Evolutionary conservation across 1,284 basidiomycete genomes (phyloP), one percentile per base, ranked within the genome.

Genomic region (Ustilago sp.): DNA sequence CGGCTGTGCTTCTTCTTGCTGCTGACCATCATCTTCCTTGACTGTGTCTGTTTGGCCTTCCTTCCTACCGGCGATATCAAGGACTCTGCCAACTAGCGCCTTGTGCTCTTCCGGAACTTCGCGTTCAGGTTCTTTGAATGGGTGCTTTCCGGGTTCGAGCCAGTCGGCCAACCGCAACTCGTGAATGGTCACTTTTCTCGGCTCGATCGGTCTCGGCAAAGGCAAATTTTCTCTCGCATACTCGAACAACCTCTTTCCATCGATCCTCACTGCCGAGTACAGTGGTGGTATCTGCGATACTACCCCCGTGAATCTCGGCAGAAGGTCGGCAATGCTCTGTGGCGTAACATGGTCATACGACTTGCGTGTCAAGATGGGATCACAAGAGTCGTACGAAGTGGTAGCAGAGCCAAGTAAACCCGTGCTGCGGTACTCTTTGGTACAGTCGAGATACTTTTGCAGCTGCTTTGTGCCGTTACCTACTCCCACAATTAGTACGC

Each of bases 201-300:
- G 87, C 80, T 95, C 94, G 74, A 99, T 97, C 5, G 95, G 93
- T 11, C 95, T 91, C 23, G 97, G 97, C 15, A 99, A 89, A 0
- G 95, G 93, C 58, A 92, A 92, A 11, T 92, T 93, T 83, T 93
- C 90, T 4, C 97, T 91, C 13, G 97, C 97, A 85, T 99, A 99
- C 83, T 99, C 96, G 86, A 99, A 95, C 35, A 99, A 87, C 1
- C 94, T 93, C 87, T 91, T 95, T 2, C 97, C 97, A 80, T 99
- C 95, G 94, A 99, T 99, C 87, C 98, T 96, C 48, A 99, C 88
- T 0, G 97, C 97, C 12, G 96, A 99, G 87, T 96, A 99, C 85
- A 86, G 73, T 35, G 83, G 85, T 1, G 83, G 83, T 6, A 80
- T 90, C 87, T 99, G 97, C 77, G 90, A 88, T 75, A 98, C 95